Percentiles rank a stretch among this genome's conserved stretches.
Conservation (phyloP, 2,329 filamentous ascomycete species). For the Penicillium sp. region DNA sequence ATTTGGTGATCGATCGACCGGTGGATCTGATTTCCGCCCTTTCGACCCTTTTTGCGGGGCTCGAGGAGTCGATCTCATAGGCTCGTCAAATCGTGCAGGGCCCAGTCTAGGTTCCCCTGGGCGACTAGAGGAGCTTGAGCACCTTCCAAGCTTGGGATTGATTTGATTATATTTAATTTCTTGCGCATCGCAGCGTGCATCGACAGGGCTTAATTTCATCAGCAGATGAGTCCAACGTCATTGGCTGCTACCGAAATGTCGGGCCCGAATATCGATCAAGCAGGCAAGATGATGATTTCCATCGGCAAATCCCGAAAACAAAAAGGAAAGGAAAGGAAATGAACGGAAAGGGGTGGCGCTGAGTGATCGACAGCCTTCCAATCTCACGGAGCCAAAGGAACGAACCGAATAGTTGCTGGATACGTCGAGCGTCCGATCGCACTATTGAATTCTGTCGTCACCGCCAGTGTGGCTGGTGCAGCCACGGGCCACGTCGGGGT, state of each 20-base stretch:
- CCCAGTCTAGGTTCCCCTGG: background rate
- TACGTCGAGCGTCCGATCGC: slow-evolving; percentile 8
- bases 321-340: background rate
- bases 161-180: background rate
- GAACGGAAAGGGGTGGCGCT: slow-evolving; percentile 1
- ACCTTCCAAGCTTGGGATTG: background rate
- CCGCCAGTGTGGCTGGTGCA: slow-evolving; percentile 14
- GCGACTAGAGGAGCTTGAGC: background rate
- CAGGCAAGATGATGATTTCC: background rate
- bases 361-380: slow-evolving; percentile 5
- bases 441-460: slow-evolving; percentile 15
- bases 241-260: background rate
- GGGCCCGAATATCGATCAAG: background rate
- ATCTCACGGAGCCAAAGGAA: background rate
- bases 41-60: background rate
- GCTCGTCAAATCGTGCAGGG: slow-evolving; percentile 12
- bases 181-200: background rate
- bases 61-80: slow-evolving; percentile 12
- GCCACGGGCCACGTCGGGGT: too few species aligned
- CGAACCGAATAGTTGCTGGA: slow-evolving; percentile 2
- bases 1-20: slow-evolving; percentile 18
- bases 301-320: too few species aligned
- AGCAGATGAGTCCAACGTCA: background rate
- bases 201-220: background rate
- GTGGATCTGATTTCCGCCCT: slow-evolving; percentile 6